Conservation (phyloP, 2,329 filamentous ascomycete genomes). For the Xylariales sp. region DNA sequence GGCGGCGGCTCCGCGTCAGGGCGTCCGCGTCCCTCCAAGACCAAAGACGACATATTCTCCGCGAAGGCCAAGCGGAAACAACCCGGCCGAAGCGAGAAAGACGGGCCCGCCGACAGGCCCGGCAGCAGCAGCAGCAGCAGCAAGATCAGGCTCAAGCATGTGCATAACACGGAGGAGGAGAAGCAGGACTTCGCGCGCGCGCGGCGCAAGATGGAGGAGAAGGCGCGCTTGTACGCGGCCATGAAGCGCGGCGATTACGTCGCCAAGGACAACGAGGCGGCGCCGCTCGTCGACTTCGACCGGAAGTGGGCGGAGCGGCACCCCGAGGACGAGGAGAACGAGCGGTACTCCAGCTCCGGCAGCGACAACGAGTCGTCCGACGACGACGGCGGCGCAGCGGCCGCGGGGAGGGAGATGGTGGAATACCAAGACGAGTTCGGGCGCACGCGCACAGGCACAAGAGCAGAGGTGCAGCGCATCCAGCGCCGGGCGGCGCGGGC, state of each 20-base stretch:
- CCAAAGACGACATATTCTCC: constrained; percentile 76
- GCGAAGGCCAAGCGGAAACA: constrained; percentile 56
- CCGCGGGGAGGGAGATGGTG: constrained; percentile 67
- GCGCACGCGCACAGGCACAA: constrained; percentile 78
- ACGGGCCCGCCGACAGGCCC: constrained; percentile 45
- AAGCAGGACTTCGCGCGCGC: constrained; percentile 77
- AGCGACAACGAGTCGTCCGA: constrained; percentile 74
- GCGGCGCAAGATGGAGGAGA: constrained; percentile 87
- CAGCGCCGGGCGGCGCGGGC: constrained; percentile 66
- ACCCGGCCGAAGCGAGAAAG: constrained; percentile 58
- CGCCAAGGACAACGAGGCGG: constrained; percentile 71
- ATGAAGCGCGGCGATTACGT: constrained; percentile 91
- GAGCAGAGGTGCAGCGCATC: constrained; percentile 73
- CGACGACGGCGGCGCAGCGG: constrained; percentile 51
- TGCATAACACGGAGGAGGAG: constrained; percentile 68
- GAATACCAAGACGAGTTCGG: constrained; percentile 95
- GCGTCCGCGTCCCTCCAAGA: constrained; percentile 65
- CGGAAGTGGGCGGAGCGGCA: constrained; percentile 88
- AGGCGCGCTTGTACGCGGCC: constrained; percentile 86
- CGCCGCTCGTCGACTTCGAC: constrained; percentile 90
- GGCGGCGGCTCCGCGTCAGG: constrained; percentile 53
- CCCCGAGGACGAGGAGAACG: constrained; percentile 59
- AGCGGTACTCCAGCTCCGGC: constrained; percentile 55
- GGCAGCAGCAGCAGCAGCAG: constrained; percentile 1
- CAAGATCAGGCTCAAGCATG: constrained; percentile 61